Evolutionary conservation across 139 green algal species (phyloP).

Genomic region (Spirogloea muscicola): DNA sequence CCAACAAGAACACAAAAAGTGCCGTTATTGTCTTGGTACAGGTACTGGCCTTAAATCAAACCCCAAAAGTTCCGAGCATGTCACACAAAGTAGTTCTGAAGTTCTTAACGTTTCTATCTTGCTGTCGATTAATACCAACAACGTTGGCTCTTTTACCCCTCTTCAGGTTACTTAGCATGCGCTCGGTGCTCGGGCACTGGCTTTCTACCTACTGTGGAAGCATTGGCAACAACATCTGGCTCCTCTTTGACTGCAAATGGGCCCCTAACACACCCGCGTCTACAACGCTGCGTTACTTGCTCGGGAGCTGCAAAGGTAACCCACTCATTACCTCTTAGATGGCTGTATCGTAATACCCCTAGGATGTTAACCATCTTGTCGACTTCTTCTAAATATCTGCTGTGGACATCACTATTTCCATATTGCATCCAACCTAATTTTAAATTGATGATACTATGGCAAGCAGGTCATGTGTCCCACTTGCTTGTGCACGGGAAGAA

Average conservation of each 20-base stretch:
- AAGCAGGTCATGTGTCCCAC: slow-evolving; percentile 95
- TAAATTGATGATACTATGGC: not conserved
- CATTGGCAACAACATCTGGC: not conserved
- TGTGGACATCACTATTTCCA: not conserved
- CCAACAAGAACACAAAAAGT: slow-evolving; percentile 66
- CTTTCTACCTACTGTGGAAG: slow-evolving; percentile 25
- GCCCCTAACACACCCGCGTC: not conserved
- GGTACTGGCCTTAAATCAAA: slow-evolving; percentile 10
- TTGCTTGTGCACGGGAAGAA: slow-evolving; percentile 92
- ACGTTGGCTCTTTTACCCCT: not conserved
- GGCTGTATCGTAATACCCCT: too few species aligned
- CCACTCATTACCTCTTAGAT: too few species aligned
- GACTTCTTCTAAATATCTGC: not conserved
- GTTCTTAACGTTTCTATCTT: not conserved
- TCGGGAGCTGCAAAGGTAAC: slow-evolving; percentile 2
- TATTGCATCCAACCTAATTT: not conserved
- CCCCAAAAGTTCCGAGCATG: not conserved
- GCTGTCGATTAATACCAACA: not conserved
- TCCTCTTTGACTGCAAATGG: not conserved
- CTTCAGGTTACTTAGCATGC: slow-evolving; percentile 84
- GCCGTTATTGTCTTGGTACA: slow-evolving; percentile 69
- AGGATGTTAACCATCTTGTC: not conserved
- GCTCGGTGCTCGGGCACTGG: slow-evolving; percentile 76
- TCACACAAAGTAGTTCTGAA: not conserved
- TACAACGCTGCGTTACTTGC: slow-evolving; percentile 3